Evolutionary conservation across 2,329 filamentous ascomycete species (phyloP), one percentile per base, ranked within the genome.

Genomic region (Exophiala aquamarina): DNA sequence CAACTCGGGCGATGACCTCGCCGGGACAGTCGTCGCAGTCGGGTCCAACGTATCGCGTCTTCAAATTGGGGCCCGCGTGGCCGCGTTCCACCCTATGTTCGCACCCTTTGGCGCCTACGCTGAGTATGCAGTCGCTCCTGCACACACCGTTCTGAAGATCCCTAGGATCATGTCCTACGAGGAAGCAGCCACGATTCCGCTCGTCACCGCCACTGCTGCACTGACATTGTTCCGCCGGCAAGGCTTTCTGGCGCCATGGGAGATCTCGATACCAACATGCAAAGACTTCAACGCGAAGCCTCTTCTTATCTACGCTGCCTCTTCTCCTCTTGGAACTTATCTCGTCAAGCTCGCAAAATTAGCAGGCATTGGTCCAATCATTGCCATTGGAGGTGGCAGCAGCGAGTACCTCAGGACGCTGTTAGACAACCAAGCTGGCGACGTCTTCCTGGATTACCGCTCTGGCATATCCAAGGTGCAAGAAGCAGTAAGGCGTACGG

Each of bases 401-500:
- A 75, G 74, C 17, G 69, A 62, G 67, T 82, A 7, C 64, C 76
- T 1, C 55, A 63, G 45, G 60, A 64, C 58, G 0, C 63, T 82
- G 23, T 72, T 84, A 44, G 74, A 81, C 58, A 61, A 28, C n/a
- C 14, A 18, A 4, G 77, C 76, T 58, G 80, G 80, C 26, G 81
- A 84, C 58, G 65, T 69, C 1, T 66, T 84, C 17, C 60, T 85
- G 47, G 81, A 85, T 66, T 84, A 84, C 63, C 76, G 81, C 14
- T 66, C 80, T 54, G 66, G 71, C 23, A 64, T 70, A 15, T 70
- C 70, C 2, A 64, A 72, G 13, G 61, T 70, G 3, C 64, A 64
- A 7, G 55, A 58, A 1, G 57, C 51, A 1, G 44, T 58, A 4
- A 67, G 68, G 2, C 52, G 64, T 3, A 69, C 71, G 49, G 54